phyloP scores from a whole-genome alignment of 2,329 filamentous ascomycete species.

The Ceratocystis papillata region DNA sequence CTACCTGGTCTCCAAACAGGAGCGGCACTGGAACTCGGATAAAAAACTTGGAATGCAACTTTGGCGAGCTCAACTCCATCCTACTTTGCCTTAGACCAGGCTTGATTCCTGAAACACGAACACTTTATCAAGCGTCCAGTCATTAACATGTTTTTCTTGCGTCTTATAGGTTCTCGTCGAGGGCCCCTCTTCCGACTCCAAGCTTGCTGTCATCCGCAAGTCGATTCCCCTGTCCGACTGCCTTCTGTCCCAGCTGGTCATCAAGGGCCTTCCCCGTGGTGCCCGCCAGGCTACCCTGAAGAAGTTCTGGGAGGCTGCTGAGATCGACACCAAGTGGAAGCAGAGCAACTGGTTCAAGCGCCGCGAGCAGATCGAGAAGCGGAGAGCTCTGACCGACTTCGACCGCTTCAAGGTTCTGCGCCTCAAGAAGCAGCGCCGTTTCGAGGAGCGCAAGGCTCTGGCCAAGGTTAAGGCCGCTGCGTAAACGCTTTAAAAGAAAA shows the following conservation, averaged over 20 bases:
- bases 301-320: slow-evolving; percentile 80
- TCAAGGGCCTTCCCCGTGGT: slow-evolving; percentile 75
- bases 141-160: slow-evolving; percentile 17
- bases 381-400: slow-evolving; percentile 91
- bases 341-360: slow-evolving; percentile 91
- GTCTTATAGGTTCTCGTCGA: slow-evolving; percentile 76
- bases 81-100: neutral
- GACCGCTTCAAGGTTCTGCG: slow-evolving; percentile 99
- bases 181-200: slow-evolving; percentile 73
- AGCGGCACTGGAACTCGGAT: no score
- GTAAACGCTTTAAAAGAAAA: slow-evolving; percentile 43
- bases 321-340: slow-evolving; percentile 89
- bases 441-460: slow-evolving; percentile 93
- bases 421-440: slow-evolving; percentile 98
- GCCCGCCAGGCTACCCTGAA: slow-evolving; percentile 72
- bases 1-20: no score
- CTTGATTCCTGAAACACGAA: neutral
- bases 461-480: slow-evolving; percentile 81
- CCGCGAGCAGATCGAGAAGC: slow-evolving; percentile 71
- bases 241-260: slow-evolving; percentile 80
- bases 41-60: no score
- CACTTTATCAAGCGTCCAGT: neutral
- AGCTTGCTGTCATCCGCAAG: slow-evolving; percentile 76
- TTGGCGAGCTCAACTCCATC: neutral
- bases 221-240: slow-evolving; percentile 68